These are phyloP conservation scores for Chenopodium quinoa DNA, from an alignment of 148 eudicot genomes.

Conservation along the genomic window DNA sequence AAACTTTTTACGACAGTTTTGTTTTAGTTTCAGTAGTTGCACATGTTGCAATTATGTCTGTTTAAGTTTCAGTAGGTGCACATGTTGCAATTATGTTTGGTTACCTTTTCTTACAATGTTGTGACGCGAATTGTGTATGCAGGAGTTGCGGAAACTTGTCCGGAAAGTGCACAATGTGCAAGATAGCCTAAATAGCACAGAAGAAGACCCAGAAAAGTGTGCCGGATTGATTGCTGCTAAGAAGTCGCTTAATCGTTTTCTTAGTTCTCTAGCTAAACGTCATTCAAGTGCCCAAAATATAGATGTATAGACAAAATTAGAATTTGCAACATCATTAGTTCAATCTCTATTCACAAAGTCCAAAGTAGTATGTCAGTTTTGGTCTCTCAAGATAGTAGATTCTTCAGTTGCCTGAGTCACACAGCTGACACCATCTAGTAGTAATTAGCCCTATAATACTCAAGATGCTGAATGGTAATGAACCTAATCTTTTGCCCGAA, in stretches of 20 bases:
- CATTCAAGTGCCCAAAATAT: slow-evolving; percentile 11
- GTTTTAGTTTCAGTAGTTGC: neutral
- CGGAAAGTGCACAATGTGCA: slow-evolving; percentile 50
- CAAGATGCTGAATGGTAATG: too few relatives aligned
- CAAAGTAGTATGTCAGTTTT: neutral
- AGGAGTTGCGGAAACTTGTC: slow-evolving; percentile 71
- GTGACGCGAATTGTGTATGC: neutral
- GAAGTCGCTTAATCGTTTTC: slow-evolving; percentile 51
- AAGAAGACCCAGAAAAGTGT: slow-evolving; percentile 30
- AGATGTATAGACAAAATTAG: neutral
- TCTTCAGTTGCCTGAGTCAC: neutral
- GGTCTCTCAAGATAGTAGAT: neutral
- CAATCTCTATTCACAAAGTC: neutral
- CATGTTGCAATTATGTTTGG: too few relatives aligned
- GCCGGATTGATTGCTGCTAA: slow-evolving; percentile 37
- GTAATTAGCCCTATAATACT: too few relatives aligned
- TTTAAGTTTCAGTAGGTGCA: too few relatives aligned
- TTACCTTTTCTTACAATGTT: too few relatives aligned
- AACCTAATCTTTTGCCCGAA: too few relatives aligned
- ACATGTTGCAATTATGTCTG: too few relatives aligned
- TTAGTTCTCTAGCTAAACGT: slow-evolving; percentile 47
- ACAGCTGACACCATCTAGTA: neutral
- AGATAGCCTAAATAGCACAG: slow-evolving; percentile 31
- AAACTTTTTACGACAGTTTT: neutral
- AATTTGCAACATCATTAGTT: neutral